A percentile compares a stretch with the other conserved stretches of the same genome.
These are phyloP conservation scores for Chlorella sp. DNA, from an alignment of 139 green algal species.

Conservation along the genomic window DNA sequence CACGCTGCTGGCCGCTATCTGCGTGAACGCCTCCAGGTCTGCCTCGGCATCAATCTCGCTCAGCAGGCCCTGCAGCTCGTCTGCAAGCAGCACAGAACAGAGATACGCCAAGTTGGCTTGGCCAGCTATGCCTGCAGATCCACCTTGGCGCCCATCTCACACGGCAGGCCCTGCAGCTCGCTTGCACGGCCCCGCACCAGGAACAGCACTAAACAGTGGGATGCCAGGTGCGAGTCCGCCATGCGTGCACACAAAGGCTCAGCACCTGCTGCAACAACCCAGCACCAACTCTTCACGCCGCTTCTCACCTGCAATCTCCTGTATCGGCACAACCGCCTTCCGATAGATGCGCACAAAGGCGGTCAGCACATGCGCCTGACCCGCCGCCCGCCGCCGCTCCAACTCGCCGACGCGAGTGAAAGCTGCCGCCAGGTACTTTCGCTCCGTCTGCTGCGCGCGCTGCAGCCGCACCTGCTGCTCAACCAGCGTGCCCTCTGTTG, in stretches of 20 bases:
- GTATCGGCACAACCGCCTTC: background rate
- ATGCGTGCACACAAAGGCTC: too few relatives aligned
- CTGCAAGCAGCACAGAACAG: background rate
- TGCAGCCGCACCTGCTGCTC: conserved; percentile 58
- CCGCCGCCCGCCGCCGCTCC: conserved; percentile 55
- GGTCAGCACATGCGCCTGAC: conserved; percentile 34
- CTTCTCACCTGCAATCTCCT: conserved; percentile 12
- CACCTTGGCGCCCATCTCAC: too few relatives aligned
- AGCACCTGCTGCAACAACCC: too few relatives aligned
- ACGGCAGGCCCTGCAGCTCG: too few relatives aligned
- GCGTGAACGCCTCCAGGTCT: conserved; percentile 43
- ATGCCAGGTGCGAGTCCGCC: too few relatives aligned
- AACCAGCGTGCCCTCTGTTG: conserved; percentile 45
- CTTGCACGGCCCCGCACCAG: too few relatives aligned
- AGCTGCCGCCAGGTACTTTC: conserved; percentile 56
- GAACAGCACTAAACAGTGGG: too few relatives aligned
- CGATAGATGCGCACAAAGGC: conserved; percentile 34
- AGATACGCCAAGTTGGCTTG: too few relatives aligned
- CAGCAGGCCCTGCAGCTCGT: conserved; percentile 9
- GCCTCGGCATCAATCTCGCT: conserved; percentile 28
- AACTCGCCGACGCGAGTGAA: conserved; percentile 56
- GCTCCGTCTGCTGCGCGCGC: conserved; percentile 52
- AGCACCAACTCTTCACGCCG: too few relatives aligned
- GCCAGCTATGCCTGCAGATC: too few relatives aligned
- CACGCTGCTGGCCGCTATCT: conserved; percentile 33